Base-by-base conservation (phyloP, 192 early-diverging fungal genomes). In the Pilobolus umbonatus region DNA sequence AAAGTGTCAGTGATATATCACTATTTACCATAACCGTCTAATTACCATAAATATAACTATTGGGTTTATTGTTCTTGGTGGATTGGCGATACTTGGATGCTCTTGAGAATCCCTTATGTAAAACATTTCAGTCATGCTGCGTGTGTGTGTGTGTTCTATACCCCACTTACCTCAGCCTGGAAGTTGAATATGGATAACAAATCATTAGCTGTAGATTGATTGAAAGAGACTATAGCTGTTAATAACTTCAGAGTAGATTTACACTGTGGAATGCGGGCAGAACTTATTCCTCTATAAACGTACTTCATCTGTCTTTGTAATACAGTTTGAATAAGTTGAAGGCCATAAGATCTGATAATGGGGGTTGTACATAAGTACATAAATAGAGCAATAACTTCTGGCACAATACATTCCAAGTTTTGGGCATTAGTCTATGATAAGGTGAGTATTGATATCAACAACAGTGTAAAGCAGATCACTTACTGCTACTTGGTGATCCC, bases 151-250 rank as follows among this genome's bases (percentile, higher is more conserved):
- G 4, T 26, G 17, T 14, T 14, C 22, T 4, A 38, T 21, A 19
- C 28, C 26, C 43, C 46, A 42, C 21, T 22, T 55, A 74, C 77
- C 65, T 88, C 88, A 47, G 89, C 38, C 5, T 80, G 71, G 58
- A 90, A 91, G 53, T 90, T 86, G 71, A 93, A 91, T 5, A 69
- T 69, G 35, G 85, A 76, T 31, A 75, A 73, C 21, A 93, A 64
- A 49, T 93, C 91, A 26, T 74, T 78, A 4, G 83, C 74, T 17
- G 80, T 85, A 24, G 75, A 58, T 28, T 77, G 55, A 34, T 71
- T 72, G 21, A 83, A 79, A 5, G 77, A 69, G 19, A 79, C 80
- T 64, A 92, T 80, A 4, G 83, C 71, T 7, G 77, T 73, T 57
- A 92, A 71, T 4, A 92, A 55, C 28, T 76, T 64, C 22, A 88